Percentiles rank a stretch among this genome's conserved stretches.
These are phyloP conservation scores for Gleditsia sinensis DNA, from an alignment of 306 rosid genomes.

Conservation along the genomic window DNA sequence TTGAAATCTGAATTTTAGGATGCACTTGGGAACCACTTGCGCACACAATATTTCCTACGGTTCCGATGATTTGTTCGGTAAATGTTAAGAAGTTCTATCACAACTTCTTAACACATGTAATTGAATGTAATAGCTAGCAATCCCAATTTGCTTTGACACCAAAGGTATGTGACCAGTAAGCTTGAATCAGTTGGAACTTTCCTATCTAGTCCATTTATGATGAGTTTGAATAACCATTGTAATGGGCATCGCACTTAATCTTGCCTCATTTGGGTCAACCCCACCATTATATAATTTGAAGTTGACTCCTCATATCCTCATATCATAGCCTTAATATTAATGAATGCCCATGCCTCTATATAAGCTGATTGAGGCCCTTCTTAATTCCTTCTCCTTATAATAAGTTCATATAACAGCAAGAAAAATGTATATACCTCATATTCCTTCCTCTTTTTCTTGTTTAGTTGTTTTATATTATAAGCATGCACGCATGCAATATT, in stretches of 20 bases:
- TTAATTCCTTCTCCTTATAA: slow-evolving; percentile 15
- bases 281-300: slow-evolving; percentile 40
- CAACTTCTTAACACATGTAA: neutral
- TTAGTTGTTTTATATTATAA: no score
- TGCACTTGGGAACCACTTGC: slow-evolving; percentile 2
- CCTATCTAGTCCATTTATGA: slow-evolving; percentile 25
- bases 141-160: no score
- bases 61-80: neutral
- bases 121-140: no score
- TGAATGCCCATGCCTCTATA: slow-evolving; percentile 41
- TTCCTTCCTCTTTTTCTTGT: no score
- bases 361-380: slow-evolving; percentile 32
- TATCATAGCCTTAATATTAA: slow-evolving; percentile 18
- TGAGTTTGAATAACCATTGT: neutral
- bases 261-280: slow-evolving; percentile 47
- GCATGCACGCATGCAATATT: neutral
- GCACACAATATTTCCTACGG: neutral
- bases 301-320: neutral
- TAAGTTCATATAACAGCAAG: neutral
- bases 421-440: no score
- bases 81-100: neutral
- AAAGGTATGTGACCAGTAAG: neutral
- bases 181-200: slow-evolving; percentile 10
- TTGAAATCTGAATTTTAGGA: neutral
- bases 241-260: slow-evolving; percentile 49